These are phyloP conservation scores for Ceratobasidium sp. DNA, from an alignment of 1,284 basidiomycete species.

Conservation along the genomic window DNA sequence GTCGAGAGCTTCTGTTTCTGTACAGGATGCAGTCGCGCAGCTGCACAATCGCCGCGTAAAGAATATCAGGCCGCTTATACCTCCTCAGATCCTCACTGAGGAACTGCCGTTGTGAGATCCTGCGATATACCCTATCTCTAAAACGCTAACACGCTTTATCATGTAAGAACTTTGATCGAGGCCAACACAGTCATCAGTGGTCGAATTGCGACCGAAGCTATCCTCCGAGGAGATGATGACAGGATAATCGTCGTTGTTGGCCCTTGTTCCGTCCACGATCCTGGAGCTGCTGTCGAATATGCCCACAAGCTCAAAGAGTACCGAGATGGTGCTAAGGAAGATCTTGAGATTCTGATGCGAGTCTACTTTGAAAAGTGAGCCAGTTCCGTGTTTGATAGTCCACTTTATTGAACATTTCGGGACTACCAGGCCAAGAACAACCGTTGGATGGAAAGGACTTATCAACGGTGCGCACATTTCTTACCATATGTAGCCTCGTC, in stretches of 20 bases:
- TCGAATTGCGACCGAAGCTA: slow-evolving; percentile 78
- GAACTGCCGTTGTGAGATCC: slow-evolving; percentile 76
- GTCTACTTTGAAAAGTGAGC: slow-evolving; percentile 91
- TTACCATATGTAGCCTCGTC: not conserved
- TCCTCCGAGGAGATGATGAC: slow-evolving; percentile 87
- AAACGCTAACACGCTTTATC: not conserved
- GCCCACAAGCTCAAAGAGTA: slow-evolving; percentile 83
- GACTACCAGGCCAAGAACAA: slow-evolving; percentile 77
- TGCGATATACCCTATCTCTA: not conserved
- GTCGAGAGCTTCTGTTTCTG: slow-evolving; percentile 53
- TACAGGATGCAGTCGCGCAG: slow-evolving; percentile 78
- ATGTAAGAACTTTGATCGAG: slow-evolving; percentile 68
- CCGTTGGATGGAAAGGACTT: slow-evolving; percentile 98
- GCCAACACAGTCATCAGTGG: slow-evolving; percentile 88
- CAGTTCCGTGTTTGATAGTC: not conserved
- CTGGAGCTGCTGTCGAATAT: slow-evolving; percentile 85
- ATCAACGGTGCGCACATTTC: slow-evolving; percentile 73
- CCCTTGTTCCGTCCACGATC: slow-evolving; percentile 93
- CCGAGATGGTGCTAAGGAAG: slow-evolving; percentile 81
- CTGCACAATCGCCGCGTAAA: slow-evolving; percentile 90
- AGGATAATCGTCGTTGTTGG: slow-evolving; percentile 89
- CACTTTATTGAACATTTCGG: not conserved
- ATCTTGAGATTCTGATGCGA: slow-evolving; percentile 95
- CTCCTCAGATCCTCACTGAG: slow-evolving; percentile 91
- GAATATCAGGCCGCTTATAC: slow-evolving; percentile 86